Conservation (phyloP, 345 rosid species). For the Camelina hispida region DNA sequence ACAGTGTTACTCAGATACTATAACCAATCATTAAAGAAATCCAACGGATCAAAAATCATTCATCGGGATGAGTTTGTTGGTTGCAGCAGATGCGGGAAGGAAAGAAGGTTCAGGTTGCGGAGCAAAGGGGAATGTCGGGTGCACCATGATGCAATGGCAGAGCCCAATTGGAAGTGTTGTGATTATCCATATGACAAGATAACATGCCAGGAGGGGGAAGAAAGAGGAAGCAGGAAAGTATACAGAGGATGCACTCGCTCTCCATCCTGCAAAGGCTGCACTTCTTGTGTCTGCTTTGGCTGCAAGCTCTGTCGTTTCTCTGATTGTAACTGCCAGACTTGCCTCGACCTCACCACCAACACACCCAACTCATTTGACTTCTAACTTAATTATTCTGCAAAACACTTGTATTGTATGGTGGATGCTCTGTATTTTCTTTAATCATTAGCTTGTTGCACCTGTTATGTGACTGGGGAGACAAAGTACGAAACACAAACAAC, state of each 20-base stretch:
- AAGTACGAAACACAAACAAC: constrained; percentile 1
- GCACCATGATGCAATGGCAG: constrained; percentile 85
- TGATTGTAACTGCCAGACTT: constrained; percentile 94
- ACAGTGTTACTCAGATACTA: constrained; percentile 89
- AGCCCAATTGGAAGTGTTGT: constrained; percentile 79
- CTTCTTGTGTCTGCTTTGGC: constrained; percentile 96
- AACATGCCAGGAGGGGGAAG: constrained; percentile 72
- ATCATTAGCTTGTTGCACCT: constrained; percentile 14
- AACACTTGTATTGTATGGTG: background rate
- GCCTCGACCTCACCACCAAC: constrained; percentile 75
- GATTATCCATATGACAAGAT: constrained; percentile 73
- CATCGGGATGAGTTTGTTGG: constrained; percentile 88
- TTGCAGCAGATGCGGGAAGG: constrained; percentile 80
- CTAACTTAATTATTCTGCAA: constrained; percentile 27
- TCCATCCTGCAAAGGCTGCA: constrained; percentile 92
- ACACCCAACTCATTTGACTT: constrained; percentile 26
- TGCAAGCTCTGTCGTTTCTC: constrained; percentile 86
- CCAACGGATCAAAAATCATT: constrained; percentile 30
- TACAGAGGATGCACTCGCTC: constrained; percentile 86
- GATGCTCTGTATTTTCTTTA: constrained; percentile 5
- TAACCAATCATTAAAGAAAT: constrained; percentile 53
- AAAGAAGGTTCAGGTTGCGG: constrained; percentile 81
- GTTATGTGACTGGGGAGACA: background rate
- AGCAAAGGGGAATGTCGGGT: constrained; percentile 78
- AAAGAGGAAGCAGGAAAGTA: constrained; percentile 80